These are phyloP conservation scores for Harringtonia aguacate DNA, from an alignment of 2,329 filamentous ascomycete species.

Conservation along the genomic window DNA sequence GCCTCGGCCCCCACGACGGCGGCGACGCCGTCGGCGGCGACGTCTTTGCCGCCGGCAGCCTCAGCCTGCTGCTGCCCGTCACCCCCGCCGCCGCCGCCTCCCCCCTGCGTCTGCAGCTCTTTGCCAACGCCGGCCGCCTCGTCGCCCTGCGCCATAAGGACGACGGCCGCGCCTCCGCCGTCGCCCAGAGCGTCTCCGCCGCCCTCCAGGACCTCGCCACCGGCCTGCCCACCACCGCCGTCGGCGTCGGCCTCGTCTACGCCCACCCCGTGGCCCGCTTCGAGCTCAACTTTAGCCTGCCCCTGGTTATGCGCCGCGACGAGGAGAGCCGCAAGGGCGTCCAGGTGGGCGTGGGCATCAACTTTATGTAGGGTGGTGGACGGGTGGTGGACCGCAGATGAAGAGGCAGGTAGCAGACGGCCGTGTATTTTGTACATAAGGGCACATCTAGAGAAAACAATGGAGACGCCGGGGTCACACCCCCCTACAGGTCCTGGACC, in stretches of 20 bases:
- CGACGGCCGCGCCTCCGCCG: slow-evolving; percentile 36
- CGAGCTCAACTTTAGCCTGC: slow-evolving; percentile 90
- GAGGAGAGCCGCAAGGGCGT: slow-evolving; percentile 87
- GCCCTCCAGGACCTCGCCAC: slow-evolving; percentile 62
- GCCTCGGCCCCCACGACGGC: slow-evolving; percentile 81
- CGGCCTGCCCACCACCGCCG: slow-evolving; percentile 73
- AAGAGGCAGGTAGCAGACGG: too few species aligned
- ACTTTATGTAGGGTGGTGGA: slow-evolving; percentile 58
- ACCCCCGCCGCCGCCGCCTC: slow-evolving; percentile 73
- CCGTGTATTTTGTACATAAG: too few species aligned
- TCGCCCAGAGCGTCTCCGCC: slow-evolving; percentile 40
- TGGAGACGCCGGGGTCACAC: too few species aligned
- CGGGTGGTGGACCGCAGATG: background rate
- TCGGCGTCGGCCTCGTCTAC: slow-evolving; percentile 85
- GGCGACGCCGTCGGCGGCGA: slow-evolving; percentile 83
- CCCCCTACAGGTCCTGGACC: too few species aligned
- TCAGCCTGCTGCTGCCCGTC: slow-evolving; percentile 75
- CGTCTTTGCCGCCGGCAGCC: slow-evolving; percentile 78
- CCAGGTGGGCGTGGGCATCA: slow-evolving; percentile 92
- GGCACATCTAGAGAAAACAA: too few species aligned
- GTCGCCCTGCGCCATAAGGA: slow-evolving; percentile 56
- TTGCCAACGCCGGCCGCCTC: slow-evolving; percentile 81
- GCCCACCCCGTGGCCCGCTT: slow-evolving; percentile 89
- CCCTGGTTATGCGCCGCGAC: slow-evolving; percentile 67
- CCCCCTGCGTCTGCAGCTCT: slow-evolving; percentile 77